Base-by-base conservation (phyloP, 441 rosid genomes). In the Populus hybrid region DNA sequence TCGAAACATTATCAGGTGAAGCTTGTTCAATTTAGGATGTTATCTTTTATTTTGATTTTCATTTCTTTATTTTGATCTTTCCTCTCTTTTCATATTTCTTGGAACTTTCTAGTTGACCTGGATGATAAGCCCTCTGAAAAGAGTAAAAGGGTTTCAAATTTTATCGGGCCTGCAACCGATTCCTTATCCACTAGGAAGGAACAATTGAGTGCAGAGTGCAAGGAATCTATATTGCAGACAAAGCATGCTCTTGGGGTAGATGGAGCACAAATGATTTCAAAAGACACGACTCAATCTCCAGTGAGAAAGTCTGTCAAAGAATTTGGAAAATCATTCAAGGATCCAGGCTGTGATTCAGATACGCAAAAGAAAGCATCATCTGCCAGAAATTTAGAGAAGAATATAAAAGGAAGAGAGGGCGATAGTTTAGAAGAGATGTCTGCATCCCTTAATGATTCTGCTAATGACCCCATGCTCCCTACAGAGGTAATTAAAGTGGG, bases 1-100 rank as follows among this genome's bases (percentile, higher is more conserved):
- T 97, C 12, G 96, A 97, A 85, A 97, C 99, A 61, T 79, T 97
- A 78, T 89, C 97, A 82, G 99, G 99, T 94, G 83, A 84, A 80
- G 81, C 65, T 67, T 78, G 72, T 78, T 80, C 63, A 76, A 63
- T 84, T 71, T 77, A 21, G 69, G 73, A 73, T 71, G 46, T 35
- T 71, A 28, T 26, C n/a, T 14, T 34, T 79, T 75, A 82, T 71
- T 71, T 69, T 74, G 26, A 24, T 76, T 66, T 71, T 70, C 38
- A 21, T 38, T 73, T 23, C 61, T 76, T 78, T 78, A 20, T 79
- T 68, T 75, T 76, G n/a, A 34, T 63, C 75, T 26, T 75, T 79
- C 28, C 8, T 64, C 11, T 35, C 75, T 71, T 81, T 73, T 71
- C 32, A 23, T 57, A 67, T 75, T 73, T 40, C 46, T 75, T 82